These are phyloP conservation scores for Venturia effusa DNA, from an alignment of 2,329 filamentous ascomycete species.

Conservation along the genomic window DNA sequence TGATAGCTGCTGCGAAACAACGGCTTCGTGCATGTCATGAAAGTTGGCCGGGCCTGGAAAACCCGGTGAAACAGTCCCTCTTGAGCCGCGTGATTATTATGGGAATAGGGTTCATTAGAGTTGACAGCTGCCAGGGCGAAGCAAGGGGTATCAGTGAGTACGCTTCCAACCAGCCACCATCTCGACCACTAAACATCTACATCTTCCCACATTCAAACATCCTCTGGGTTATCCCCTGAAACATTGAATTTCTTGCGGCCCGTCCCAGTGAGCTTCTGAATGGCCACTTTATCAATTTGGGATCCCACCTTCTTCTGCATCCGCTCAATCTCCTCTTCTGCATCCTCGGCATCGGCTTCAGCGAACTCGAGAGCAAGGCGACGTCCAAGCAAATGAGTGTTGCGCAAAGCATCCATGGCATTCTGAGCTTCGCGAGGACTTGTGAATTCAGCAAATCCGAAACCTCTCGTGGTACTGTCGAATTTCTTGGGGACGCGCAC, in stretches of 20 bases:
- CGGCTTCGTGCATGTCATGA: background rate
- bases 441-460: slow-evolving; percentile 93
- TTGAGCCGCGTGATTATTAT: background rate
- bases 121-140: background rate
- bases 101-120: background rate
- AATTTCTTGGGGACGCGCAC: slow-evolving; percentile 94
- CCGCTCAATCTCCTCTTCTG: slow-evolving; percentile 90
- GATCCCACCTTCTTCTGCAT: slow-evolving; percentile 93
- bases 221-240: slow-evolving; percentile 41
- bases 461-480: slow-evolving; percentile 77
- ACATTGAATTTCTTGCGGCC: slow-evolving; percentile 85
- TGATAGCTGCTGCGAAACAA: background rate
- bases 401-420: slow-evolving; percentile 79
- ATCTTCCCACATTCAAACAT: slow-evolving; percentile 24
- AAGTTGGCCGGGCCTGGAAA: background rate
- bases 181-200: slow-evolving; percentile 10
- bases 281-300: slow-evolving; percentile 80
- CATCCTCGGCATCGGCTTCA: slow-evolving; percentile 75
- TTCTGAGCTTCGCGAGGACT: slow-evolving; percentile 82
- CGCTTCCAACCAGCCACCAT: background rate
- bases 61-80: background rate
- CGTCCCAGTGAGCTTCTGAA: slow-evolving; percentile 76
- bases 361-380: slow-evolving; percentile 87
- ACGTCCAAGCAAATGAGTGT: slow-evolving; percentile 87
- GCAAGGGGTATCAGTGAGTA: background rate